Conservation (phyloP, 2,329 filamentous ascomycete genomes). For the Aphanocladium album region DNA sequence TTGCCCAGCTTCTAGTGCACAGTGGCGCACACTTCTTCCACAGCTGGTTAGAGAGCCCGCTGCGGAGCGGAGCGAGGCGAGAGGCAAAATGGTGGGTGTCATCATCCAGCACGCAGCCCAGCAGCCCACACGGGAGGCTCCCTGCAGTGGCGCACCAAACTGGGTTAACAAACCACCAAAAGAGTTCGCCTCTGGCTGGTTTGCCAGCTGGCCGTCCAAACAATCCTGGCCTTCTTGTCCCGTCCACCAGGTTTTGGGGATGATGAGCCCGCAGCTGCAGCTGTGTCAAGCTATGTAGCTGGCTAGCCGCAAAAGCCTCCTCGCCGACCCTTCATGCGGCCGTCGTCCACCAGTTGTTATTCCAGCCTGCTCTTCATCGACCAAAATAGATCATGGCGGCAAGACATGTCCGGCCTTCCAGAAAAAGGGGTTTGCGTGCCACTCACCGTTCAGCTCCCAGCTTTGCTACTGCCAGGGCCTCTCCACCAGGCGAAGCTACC, state of each 20-base stretch:
- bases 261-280: neutral
- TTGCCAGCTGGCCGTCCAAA: neutral
- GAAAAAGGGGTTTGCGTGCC: neutral
- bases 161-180: neutral
- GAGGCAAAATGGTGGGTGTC: conserved; percentile 5
- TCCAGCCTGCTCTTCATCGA: neutral
- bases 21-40: conserved; percentile 8
- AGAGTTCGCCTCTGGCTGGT: neutral
- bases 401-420: neutral
- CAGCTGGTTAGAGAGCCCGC: conserved; percentile 4
- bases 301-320: neutral
- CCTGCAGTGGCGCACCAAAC: neutral
- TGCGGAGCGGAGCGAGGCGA: conserved; percentile 11
- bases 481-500: neutral
- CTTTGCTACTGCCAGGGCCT: neutral
- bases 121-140: neutral
- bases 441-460: neutral
- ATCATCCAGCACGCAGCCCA: neutral
- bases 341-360: neutral
- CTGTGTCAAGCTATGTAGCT: too few relatives aligned
- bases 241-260: neutral
- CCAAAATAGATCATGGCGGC: conserved; percentile 1
- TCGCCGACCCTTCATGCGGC: neutral
- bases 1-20: neutral
- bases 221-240: neutral